Percentiles rank a stretch among this genome's conserved stretches.
Evolutionary conservation across 441 rosid genomes (phyloP).

Genomic region (Biscutella laevigata): DNA sequence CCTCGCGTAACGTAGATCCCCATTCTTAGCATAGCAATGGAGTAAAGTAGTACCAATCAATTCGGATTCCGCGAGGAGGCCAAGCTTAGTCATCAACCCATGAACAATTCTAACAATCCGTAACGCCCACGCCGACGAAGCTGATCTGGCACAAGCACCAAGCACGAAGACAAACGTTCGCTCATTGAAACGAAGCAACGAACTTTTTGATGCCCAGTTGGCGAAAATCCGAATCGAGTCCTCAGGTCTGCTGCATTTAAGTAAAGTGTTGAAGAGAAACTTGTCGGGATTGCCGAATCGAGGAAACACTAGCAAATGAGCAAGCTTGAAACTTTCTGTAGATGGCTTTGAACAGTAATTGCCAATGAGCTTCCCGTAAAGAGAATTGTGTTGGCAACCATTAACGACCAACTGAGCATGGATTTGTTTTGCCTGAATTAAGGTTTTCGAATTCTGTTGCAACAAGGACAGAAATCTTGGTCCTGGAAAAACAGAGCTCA

Average conservation of each 20-base stretch:
- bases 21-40: constrained; percentile 40
- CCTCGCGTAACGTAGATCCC: constrained; percentile 32
- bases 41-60: constrained; percentile 46
- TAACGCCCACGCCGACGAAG: constrained; percentile 22
- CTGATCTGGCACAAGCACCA: constrained; percentile 55
- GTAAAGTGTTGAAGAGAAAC: constrained; percentile 56
- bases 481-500: constrained; percentile 18
- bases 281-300: constrained; percentile 27
- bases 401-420: constrained; percentile 43
- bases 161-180: constrained; percentile 44
- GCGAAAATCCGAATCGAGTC: constrained; percentile 38
- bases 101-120: constrained; percentile 44
- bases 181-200: constrained; percentile 28
- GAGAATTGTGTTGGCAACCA: constrained; percentile 30
- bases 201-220: constrained; percentile 31
- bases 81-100: constrained; percentile 28
- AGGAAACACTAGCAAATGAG: constrained; percentile 31
- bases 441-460: constrained; percentile 15
- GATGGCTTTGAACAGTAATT: constrained; percentile 33
- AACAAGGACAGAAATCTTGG: constrained; percentile 10
- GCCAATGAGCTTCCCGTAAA: constrained; percentile 35
- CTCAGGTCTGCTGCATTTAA: constrained; percentile 41
- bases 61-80: constrained; percentile 28
- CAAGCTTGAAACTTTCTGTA: constrained; percentile 30
- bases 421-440: constrained; percentile 35